Evolutionary conservation across 2,329 filamentous ascomycete species (phyloP).

Genomic region (Alternaria ventricosa): DNA sequence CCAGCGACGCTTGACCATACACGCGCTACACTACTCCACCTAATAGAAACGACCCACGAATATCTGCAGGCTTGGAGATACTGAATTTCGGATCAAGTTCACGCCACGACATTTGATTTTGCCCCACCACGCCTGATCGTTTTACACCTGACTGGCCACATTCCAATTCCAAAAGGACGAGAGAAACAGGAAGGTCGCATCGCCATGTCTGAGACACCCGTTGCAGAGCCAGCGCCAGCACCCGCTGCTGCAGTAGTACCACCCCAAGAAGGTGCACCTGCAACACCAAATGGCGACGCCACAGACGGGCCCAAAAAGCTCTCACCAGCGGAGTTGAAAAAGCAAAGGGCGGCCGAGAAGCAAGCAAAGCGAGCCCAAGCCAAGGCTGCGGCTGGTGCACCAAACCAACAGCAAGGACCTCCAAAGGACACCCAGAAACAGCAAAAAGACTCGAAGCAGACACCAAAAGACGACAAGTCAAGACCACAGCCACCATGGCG

Average conservation of each 20-base stretch:
- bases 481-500: slow-evolving; percentile 42
- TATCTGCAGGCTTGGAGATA: neutral
- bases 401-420: slow-evolving; percentile 45
- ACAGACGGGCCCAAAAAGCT: slow-evolving; percentile 60
- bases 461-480: slow-evolving; percentile 42
- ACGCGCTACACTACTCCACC: slow-evolving; percentile 1
- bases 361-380: slow-evolving; percentile 78
- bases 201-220: slow-evolving; percentile 37
- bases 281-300: slow-evolving; percentile 28
- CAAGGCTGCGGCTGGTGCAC: slow-evolving; percentile 56
- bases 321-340: slow-evolving; percentile 82
- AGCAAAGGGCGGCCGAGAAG: slow-evolving; percentile 89
- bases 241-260: slow-evolving; percentile 14
- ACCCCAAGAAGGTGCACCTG: slow-evolving; percentile 13
- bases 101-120: neutral
- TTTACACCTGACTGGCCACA: slow-evolving; percentile 9
- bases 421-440: slow-evolving; percentile 42
- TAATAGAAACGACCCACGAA: neutral
- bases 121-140: slow-evolving; percentile 16
- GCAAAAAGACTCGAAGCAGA: slow-evolving; percentile 45
- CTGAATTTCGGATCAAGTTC: neutral
- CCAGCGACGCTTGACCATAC: slow-evolving; percentile 7
- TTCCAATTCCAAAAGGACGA: neutral
- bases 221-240: slow-evolving; percentile 22
- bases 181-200: neutral